phyloP scores from a whole-genome alignment of 2,329 filamentous ascomycete species.

The Botryotinia convoluta region DNA sequence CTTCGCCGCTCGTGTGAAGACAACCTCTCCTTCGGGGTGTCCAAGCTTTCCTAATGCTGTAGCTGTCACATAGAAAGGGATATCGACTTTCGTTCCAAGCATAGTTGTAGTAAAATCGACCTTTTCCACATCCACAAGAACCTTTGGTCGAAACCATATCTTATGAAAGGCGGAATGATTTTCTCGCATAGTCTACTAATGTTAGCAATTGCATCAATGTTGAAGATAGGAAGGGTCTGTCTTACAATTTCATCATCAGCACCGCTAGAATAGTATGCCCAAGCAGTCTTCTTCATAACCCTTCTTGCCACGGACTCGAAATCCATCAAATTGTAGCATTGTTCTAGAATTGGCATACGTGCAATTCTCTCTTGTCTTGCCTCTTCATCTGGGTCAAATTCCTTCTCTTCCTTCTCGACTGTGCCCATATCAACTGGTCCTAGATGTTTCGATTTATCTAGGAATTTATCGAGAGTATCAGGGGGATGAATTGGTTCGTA shows the following conservation, averaged over 20 bases:
- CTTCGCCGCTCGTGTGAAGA: conserved; percentile 78
- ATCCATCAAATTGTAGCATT: conserved; percentile 92
- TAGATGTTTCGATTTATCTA: conserved; percentile 80
- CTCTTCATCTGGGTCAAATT: conserved; percentile 66
- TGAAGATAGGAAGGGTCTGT: conserved; percentile 12
- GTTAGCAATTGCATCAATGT: conserved; percentile 24
- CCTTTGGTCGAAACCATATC: conserved; percentile 90
- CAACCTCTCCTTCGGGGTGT: conserved; percentile 87
- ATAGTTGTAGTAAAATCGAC: conserved; percentile 89
- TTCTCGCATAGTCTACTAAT: conserved; percentile 76
- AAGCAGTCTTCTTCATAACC: conserved; percentile 94
- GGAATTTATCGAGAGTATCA: conserved; percentile 82
- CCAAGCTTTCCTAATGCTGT: conserved; percentile 95
- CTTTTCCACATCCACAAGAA: conserved; percentile 85
- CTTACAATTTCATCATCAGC: conserved; percentile 83
- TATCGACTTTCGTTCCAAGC: conserved; percentile 79
- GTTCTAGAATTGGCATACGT: conserved; percentile 74
- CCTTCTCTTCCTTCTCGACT: conserved; percentile 64
- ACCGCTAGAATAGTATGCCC: conserved; percentile 96
- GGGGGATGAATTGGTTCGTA: conserved; percentile 88
- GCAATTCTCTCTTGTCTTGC: conserved; percentile 72
- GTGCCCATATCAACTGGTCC: conserved; percentile 87
- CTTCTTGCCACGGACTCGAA: conserved; percentile 89
- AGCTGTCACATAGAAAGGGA: conserved; percentile 95
- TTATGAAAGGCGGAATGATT: conserved; percentile 96